These are phyloP conservation scores for Paramecium biaurelia DNA, from an alignment of 73 alveolate genomes.

Conservation along the genomic window DNA sequence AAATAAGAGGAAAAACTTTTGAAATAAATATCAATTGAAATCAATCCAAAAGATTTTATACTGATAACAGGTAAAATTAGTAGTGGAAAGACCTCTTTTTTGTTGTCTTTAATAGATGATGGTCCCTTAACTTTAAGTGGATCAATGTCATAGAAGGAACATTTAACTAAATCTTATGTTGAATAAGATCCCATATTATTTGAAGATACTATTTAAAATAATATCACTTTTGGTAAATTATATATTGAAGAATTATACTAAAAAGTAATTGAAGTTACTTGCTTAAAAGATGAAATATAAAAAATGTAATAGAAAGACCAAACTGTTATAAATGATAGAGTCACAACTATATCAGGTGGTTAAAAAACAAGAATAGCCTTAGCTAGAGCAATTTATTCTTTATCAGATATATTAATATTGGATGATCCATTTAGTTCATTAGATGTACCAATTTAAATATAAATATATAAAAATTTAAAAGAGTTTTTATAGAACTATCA, in stretches of 20 bases:
- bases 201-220: not conserved
- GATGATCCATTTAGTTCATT: slow-evolving; percentile 97
- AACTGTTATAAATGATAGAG: slow-evolving; percentile 92
- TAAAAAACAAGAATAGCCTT: slow-evolving; percentile 91
- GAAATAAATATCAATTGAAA: not conserved
- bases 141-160: not conserved
- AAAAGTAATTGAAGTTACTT: not conserved
- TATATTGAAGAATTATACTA: not conserved
- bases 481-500: slow-evolving; percentile 35
- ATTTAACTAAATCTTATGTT: not conserved
- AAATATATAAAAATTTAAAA: slow-evolving; percentile 70
- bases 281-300: not conserved
- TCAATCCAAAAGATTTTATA: not conserved
- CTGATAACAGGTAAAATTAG: not conserved
- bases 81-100: not conserved
- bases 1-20: not conserved
- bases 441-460: slow-evolving; percentile 86
- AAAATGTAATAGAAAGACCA: slow-evolving; percentile 61
- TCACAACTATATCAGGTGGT: slow-evolving; percentile 90
- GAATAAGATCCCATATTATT: not conserved
- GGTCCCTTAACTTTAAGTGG: not conserved
- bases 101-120: not conserved
- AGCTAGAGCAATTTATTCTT: slow-evolving; percentile 93
- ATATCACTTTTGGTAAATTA: not conserved
- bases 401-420: slow-evolving; percentile 79